phyloP scores from a whole-genome alignment of 352 stramenopile genomes.

The Pythium apleroticum region DNA sequence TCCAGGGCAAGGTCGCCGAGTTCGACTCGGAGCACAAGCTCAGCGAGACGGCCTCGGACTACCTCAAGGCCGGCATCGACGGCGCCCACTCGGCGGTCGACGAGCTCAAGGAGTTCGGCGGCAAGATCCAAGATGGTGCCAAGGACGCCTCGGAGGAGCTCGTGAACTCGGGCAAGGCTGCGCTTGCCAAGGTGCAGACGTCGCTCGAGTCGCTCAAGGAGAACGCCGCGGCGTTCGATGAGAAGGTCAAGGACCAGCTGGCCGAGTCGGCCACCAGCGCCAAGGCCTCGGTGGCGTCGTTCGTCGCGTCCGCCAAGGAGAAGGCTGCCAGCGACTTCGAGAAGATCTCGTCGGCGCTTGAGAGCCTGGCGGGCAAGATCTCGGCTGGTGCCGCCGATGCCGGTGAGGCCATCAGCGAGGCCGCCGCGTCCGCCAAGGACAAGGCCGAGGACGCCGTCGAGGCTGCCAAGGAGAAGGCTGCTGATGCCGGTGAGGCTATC shows the following conservation, averaged over 20 bases:
- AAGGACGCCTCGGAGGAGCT: constrained; percentile 45
- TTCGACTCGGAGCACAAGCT: constrained; percentile 73
- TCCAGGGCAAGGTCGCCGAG: constrained; percentile 32
- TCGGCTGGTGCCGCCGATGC: constrained; percentile 32
- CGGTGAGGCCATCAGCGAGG: constrained; percentile 37
- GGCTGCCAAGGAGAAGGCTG: constrained; percentile 47
- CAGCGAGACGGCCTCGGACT: constrained; percentile 63
- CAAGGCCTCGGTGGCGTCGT: constrained; percentile 48
- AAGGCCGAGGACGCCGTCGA: constrained; percentile 29
- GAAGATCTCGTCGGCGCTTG: constrained; percentile 50
- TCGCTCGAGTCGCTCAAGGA: constrained; percentile 43
- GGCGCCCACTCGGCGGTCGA: constrained; percentile 61
- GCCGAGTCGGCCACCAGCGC: constrained; percentile 44
- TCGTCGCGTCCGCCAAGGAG: constrained; percentile 49
- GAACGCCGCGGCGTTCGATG: constrained; percentile 58
- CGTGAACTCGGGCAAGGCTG: constrained; percentile 49
- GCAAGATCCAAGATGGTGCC: constrained; percentile 52
- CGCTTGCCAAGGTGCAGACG: constrained; percentile 35
- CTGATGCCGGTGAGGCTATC: constrained; percentile 33
- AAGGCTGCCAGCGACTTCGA: constrained; percentile 54
- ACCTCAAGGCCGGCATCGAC: constrained; percentile 65
- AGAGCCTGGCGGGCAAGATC: constrained; percentile 27
- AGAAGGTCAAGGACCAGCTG: constrained; percentile 32
- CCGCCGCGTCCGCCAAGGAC: constrained; percentile 43
- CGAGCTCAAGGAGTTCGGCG: constrained; percentile 59